These are phyloP conservation scores for Glomus cerebriforme DNA, from an alignment of 192 early-diverging fungal genomes.

Conservation along the genomic window DNA sequence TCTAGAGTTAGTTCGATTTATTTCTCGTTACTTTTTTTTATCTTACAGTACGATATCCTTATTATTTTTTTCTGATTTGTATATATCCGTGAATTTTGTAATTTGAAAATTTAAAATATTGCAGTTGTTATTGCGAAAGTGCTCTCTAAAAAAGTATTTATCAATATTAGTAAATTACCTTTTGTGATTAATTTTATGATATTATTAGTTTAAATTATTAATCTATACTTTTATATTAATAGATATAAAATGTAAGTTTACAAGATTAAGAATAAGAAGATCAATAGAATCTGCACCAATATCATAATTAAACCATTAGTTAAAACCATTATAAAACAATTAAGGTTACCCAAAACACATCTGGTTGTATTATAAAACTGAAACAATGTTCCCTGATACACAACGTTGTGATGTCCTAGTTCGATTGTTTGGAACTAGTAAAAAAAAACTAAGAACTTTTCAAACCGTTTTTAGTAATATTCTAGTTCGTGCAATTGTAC, in stretches of 20 bases:
- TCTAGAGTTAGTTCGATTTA: neutral
- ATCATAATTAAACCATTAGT: no score
- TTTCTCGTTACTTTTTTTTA: constrained; percentile 32
- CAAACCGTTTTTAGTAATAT: neutral
- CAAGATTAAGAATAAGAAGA: neutral
- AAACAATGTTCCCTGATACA: neutral
- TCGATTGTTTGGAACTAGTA: no score
- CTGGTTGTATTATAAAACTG: neutral
- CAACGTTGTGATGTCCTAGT: neutral
- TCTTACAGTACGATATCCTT: constrained; percentile 25
- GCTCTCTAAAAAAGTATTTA: neutral
- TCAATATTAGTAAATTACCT: neutral
- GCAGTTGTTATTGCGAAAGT: neutral
- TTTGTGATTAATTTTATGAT: neutral
- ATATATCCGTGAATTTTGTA: constrained; percentile 1
- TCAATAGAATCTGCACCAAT: neutral
- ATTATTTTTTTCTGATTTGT: constrained; percentile 31
- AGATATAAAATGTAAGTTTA: neutral
- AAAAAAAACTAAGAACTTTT: no score
- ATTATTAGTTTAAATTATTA: neutral
- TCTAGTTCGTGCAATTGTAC: neutral
- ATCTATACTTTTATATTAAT: neutral
- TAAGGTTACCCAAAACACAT: neutral
- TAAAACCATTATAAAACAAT: no score
- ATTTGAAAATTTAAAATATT: neutral